These are phyloP conservation scores for Dalechampia spathulata DNA, from an alignment of 441 rosid genomes.

Conservation along the genomic window DNA sequence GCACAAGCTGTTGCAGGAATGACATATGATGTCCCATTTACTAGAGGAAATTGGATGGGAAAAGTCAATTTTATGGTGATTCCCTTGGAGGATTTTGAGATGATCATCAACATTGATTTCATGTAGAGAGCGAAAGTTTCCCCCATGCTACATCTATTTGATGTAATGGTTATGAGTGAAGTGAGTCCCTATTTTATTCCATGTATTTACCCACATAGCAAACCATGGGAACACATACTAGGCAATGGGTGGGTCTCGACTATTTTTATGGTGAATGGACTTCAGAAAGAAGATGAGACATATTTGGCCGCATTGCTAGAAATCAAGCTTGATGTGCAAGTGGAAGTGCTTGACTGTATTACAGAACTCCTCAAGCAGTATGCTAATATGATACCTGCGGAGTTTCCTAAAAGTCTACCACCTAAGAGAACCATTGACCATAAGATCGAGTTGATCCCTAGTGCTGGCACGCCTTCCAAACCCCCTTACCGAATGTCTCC, in stretches of 20 bases:
- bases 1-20: too few species aligned
- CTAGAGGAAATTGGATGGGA: too few species aligned
- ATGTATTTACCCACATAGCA: neutral
- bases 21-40: too few species aligned
- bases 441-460: neutral
- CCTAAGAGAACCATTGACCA: neutral
- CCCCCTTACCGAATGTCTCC: neutral
- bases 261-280: fast-evolving
- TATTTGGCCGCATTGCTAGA: too few species aligned
- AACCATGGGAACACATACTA: too few species aligned
- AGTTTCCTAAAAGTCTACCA: neutral
- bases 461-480: neutral
- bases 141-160: neutral
- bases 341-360: neutral
- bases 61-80: too few species aligned
- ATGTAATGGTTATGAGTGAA: neutral
- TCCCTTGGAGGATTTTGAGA: too few species aligned
- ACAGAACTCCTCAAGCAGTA: neutral
- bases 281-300: neutral
- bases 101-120: too few species aligned
- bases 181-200: neutral
- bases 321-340: neutral
- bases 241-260: neutral
- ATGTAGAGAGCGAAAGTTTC: neutral
- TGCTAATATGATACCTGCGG: neutral